Evolutionary conservation across 805 yeast genomes (phyloP), one percentile per base, ranked within the genome.

Genomic region (Candida multigemmis): DNA sequence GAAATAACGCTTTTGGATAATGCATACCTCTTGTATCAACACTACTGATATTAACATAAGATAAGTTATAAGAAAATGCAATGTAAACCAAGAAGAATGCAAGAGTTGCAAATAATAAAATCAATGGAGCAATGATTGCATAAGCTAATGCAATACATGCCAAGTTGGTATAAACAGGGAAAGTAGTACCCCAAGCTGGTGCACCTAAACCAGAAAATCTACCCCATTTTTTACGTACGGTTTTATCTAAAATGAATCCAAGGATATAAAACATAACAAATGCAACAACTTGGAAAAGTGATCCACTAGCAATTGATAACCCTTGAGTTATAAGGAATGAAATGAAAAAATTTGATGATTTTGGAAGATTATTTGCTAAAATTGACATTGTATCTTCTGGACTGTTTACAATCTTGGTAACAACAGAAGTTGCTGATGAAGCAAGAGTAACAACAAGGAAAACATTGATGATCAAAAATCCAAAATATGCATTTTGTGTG

Each of bases 1-100:
- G 96, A 61, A 75, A 81, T 27, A 89, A 53, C 2, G 96, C 96
- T 35, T 84, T 72, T 35, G 95, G 91, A 49, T 86, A 91, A 58
- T 79, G 77, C 26, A 66, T 57, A 28, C 98, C 98, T 45, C 89
- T 68, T 12, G 75, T 60, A 44, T 87, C 94, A 12, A 82, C 63
- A 12, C 76, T 61, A 41, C 78, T 85, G 23, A 67, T 62, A 37
- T 60, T 68, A 15, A 81, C 77, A 54, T 83, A 89, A 15, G 77
- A 66, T 40, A 82, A 60, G 53, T 79, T 86, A 67, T 89, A 78
- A 42, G 78, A 51, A 57, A 72, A 84, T 2, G 94, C 85, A 37
- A 87, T 50, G 62, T 78, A 89, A 14, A 85, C 50, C 33, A 86
- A 53, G 26, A 65, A 56, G 53, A 85, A 87, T 1, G 87, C 81